A percentile compares a stretch with the other conserved stretches of the same genome.
phyloP scores from a whole-genome alignment of 805 yeast genomes.

The Saturnispora gosingensis region DNA sequence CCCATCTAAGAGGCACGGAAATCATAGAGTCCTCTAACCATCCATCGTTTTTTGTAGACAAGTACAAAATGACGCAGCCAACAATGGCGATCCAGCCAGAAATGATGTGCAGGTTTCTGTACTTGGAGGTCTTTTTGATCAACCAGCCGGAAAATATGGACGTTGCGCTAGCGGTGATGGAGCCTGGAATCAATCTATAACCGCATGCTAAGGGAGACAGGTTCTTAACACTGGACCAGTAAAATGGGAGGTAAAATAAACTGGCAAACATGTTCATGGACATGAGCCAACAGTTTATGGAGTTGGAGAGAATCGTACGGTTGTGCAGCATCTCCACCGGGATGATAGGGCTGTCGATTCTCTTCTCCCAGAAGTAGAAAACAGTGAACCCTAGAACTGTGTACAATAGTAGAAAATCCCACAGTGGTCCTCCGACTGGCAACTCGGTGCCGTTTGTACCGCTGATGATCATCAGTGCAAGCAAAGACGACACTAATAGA shows the following conservation, averaged over 20 bases:
- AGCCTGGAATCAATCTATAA: slow-evolving; percentile 42
- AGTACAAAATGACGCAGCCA: slow-evolving; percentile 36
- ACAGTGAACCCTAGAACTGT: slow-evolving; percentile 12
- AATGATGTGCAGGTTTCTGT: slow-evolving; percentile 37
- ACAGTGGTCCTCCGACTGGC: slow-evolving; percentile 35
- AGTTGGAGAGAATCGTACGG: slow-evolving; percentile 54
- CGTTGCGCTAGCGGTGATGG: slow-evolving; percentile 58
- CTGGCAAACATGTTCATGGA: slow-evolving; percentile 60
- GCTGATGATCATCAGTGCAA: slow-evolving; percentile 53
- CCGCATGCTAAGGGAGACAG: slow-evolving; percentile 28
- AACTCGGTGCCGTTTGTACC: slow-evolving; percentile 54
- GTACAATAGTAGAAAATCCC: slow-evolving; percentile 25
- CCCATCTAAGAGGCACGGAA: slow-evolving; percentile 49
- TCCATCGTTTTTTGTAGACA: slow-evolving; percentile 12
- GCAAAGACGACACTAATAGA: slow-evolving; percentile 46
- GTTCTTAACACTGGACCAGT: slow-evolving; percentile 29
- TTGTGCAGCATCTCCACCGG: slow-evolving; percentile 51
- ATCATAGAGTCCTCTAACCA: slow-evolving; percentile 34
- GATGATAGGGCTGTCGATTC: slow-evolving; percentile 47
- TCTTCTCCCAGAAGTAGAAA: slow-evolving; percentile 14
- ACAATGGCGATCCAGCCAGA: slow-evolving; percentile 33
- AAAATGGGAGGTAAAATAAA: slow-evolving; percentile 65
- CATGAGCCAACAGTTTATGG: slow-evolving; percentile 59
- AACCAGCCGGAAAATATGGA: slow-evolving; percentile 58
- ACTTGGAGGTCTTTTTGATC: slow-evolving; percentile 61